Conservation (phyloP, 2,329 filamentous ascomycete species). For the Bertia moriformis region DNA sequence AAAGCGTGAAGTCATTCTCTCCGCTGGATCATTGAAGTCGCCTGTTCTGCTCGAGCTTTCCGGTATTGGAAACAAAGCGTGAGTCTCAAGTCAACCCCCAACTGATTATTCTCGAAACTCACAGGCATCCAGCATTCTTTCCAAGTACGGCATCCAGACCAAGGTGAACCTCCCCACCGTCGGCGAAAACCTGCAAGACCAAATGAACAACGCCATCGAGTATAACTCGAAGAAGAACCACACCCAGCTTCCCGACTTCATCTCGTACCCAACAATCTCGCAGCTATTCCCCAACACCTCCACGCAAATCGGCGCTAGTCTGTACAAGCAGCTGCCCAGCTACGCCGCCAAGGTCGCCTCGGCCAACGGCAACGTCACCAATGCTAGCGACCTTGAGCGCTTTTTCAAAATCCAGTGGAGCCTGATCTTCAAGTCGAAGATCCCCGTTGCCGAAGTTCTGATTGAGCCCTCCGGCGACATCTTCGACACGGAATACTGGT, state of each 20-base stretch:
- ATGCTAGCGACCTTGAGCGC: conserved; percentile 16
- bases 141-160: not conserved
- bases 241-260: too few species aligned
- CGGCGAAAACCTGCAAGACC: conserved; percentile 1
- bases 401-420: conserved; percentile 28
- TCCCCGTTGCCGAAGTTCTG: conserved; percentile 30
- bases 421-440: conserved; percentile 25
- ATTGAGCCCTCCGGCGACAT: conserved; percentile 12
- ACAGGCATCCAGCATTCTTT: too few species aligned
- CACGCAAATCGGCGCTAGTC: not conserved
- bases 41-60: conserved; percentile 14
- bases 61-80: conserved; percentile 16
- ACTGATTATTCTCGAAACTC: too few species aligned
- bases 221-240: not conserved
- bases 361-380: conserved; percentile 10
- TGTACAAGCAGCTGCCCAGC: not conserved
- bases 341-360: not conserved
- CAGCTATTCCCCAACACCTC: not conserved
- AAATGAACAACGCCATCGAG: not conserved
- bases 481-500: conserved; percentile 21
- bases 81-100: not conserved
- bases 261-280: not conserved
- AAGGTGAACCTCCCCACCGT: not conserved
- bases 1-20: not conserved
- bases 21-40: not conserved